Conservation (phyloP, 306 rosid genomes). For the Trifolium subterraneum region DNA sequence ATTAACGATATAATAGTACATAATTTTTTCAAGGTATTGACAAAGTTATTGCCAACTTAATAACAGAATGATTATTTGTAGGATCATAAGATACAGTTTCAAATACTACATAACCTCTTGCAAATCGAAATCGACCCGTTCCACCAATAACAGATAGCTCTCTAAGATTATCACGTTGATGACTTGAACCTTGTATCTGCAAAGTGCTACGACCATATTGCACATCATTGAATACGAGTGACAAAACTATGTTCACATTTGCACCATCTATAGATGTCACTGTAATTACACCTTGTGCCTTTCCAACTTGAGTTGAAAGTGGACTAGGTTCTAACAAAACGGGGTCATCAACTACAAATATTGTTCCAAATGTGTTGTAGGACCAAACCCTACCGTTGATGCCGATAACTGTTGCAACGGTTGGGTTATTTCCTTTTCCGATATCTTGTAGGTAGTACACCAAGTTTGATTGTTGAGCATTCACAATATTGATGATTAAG, state of each 20-base stretch:
- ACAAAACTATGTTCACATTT: conserved; percentile 28
- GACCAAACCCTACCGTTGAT: conserved; percentile 41
- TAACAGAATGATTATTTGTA: background rate
- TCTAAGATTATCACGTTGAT: conserved; percentile 39
- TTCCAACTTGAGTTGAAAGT: conserved; percentile 18
- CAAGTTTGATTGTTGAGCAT: conserved; percentile 31
- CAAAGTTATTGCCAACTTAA: conserved; percentile 43
- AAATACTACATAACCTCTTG: conserved; percentile 45
- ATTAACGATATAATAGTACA: background rate
- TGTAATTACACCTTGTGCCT: conserved; percentile 40
- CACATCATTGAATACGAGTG: conserved; percentile 45
- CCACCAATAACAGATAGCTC: conserved; percentile 61
- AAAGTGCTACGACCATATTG: conserved; percentile 44
- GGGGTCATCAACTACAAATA: conserved; percentile 49
- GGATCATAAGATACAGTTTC: conserved; percentile 46
- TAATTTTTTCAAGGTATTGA: background rate
- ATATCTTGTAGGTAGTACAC: conserved; percentile 50
- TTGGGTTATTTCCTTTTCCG: conserved; percentile 37
- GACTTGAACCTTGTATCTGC: conserved; percentile 47
- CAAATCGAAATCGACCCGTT: conserved; percentile 60
- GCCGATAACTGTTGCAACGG: conserved; percentile 41
- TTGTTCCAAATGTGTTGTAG: conserved; percentile 45
- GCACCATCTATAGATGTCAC: conserved; percentile 34
- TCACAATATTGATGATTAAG: background rate
- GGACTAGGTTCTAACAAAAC: background rate